Base-by-base conservation (phyloP, 768 basidiomycete genomes). In the Rhodotorula kratochvilovae region DNA sequence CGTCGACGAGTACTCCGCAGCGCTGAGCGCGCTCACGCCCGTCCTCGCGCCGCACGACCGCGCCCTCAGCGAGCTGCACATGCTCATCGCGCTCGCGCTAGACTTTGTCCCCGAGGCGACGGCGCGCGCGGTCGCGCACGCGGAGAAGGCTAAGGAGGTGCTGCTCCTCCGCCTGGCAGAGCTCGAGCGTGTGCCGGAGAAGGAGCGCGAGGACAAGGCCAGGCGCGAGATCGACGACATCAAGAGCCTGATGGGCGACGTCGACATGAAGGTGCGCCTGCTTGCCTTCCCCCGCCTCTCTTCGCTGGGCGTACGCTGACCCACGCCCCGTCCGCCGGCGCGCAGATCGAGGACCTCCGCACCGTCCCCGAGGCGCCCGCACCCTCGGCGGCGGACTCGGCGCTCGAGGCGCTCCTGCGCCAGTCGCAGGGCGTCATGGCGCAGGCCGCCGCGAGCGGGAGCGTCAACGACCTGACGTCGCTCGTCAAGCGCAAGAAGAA, bases 401-500 rank as follows among this genome's bases (percentile, higher is more conserved):
- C 71, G 0, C 65, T 75, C 45, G 65, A 72, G 46, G 57, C 54
- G 7, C 62, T 72, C 50, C 43, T 75, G 27, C 67, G 68, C 21
- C 56, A 63, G 29, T 62, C 66, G 13, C 42, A 55, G 19, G 35
- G 23, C 33, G 63, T 48, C 13, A 21, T 42, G 27, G 43, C 46
- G 1, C 17, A 53, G 4, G 62, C 42, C 2, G 12, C n/a, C 5
- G 35, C 46, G 6, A 15, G 35, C 23, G 70, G 48, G 4, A 35
- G 48, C 8, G 68, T 75, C 25, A 72, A 75, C 66, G 65, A 75
- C 65, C 39, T 75, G 12, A 70, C 61, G 29, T 55, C 58, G 27
- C 48, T 75, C 23, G 74, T 75, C 58, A 72, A 72, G 60, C 67
- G 67, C 62, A 72, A 72, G 66, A 75, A 75, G 68, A 68, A 66